Evolutionary conservation across 2,329 filamentous ascomycete genomes (phyloP).

Genomic region (Metarhizium brunneum): DNA sequence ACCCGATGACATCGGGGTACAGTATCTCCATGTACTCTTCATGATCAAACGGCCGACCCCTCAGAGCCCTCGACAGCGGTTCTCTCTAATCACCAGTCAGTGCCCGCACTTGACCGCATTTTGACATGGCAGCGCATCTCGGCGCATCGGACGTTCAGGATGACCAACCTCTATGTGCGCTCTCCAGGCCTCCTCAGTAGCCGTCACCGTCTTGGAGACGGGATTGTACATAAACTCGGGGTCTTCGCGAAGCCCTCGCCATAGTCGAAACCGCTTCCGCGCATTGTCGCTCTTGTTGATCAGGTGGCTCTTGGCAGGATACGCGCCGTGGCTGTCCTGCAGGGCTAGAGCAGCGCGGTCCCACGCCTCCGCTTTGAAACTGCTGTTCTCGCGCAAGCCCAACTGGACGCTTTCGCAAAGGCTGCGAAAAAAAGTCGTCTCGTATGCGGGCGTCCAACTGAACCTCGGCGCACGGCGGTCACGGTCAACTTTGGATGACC

Average conservation of each 20-base stretch:
- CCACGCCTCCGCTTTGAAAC: conserved; percentile 54
- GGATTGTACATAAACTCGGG: conserved; percentile 47
- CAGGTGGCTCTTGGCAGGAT: conserved; percentile 50
- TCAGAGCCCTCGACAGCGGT: conserved; percentile 46
- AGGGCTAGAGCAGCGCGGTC: conserved; percentile 46
- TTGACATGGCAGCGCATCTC: background rate
- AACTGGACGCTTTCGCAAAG: conserved; percentile 50
- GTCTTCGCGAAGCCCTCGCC: conserved; percentile 48
- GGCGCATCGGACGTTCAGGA: background rate
- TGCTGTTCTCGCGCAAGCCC: conserved; percentile 47
- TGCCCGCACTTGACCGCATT: conserved; percentile 3
- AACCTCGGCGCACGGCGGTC: conserved; percentile 42
- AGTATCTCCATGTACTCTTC: conserved; percentile 52
- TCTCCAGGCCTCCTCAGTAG: conserved; percentile 47
- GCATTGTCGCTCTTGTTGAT: conserved; percentile 58
- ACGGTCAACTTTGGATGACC: conserved; percentile 24
- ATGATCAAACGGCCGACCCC: conserved; percentile 49
- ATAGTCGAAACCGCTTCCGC: conserved; percentile 52
- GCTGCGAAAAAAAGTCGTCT: conserved; percentile 51
- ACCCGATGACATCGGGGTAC: conserved; percentile 51
- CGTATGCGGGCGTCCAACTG: conserved; percentile 50
- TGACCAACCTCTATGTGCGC: conserved; percentile 45
- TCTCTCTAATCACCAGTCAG: conserved; percentile 35
- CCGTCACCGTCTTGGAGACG: conserved; percentile 40
- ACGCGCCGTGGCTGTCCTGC: conserved; percentile 45